These are phyloP conservation scores for Bidens hawaiensis DNA, from an alignment of 140 eudicot species.

Conservation along the genomic window DNA sequence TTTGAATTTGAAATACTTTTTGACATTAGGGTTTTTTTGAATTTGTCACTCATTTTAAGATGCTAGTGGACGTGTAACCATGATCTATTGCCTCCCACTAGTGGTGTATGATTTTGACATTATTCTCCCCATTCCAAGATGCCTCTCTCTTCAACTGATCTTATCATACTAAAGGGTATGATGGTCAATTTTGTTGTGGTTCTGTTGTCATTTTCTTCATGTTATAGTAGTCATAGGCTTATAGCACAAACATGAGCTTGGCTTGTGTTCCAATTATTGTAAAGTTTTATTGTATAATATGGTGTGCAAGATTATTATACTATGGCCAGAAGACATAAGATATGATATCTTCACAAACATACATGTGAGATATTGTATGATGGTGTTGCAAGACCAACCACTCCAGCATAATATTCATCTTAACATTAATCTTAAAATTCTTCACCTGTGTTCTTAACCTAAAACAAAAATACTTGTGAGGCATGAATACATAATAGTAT, in stretches of 20 bases:
- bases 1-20: constrained; percentile 18
- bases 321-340: too few relatives aligned
- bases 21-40: constrained; percentile 6
- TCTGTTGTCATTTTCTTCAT: constrained; percentile 3
- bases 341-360: constrained; percentile 3
- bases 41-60: constrained; percentile 12
- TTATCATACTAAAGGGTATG: not conserved
- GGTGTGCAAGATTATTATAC: too few relatives aligned
- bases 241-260: not conserved
- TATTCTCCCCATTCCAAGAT: not conserved
- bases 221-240: not conserved
- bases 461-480: too few relatives aligned
- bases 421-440: too few relatives aligned
- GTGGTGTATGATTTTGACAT: constrained; percentile 15
- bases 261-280: too few relatives aligned
- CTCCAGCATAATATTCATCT: too few relatives aligned
- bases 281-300: too few relatives aligned
- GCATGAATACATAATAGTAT: too few relatives aligned
- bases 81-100: constrained; percentile 37
- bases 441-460: too few relatives aligned
- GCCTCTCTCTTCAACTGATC: not conserved
- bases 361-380: not conserved
- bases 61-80: constrained; percentile 30
- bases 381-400: too few relatives aligned
- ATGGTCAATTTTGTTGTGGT: not conserved